Conservation (phyloP, 306 rosid genomes). For the Vigna trinervia region DNA sequence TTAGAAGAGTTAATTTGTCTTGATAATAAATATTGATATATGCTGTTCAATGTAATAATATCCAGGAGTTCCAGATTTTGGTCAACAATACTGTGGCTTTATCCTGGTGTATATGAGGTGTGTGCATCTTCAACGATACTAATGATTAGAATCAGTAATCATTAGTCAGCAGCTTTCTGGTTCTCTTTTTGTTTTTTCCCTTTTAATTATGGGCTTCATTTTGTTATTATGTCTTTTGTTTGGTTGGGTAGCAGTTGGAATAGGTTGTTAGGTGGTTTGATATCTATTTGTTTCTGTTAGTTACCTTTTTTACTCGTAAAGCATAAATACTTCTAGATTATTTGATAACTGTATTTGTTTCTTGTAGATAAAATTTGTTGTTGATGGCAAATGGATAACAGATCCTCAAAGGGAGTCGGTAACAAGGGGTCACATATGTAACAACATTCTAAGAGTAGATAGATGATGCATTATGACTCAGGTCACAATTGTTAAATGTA, state of each 20-base stretch:
- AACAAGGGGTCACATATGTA: conserved; percentile 66
- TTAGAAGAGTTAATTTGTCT: conserved; percentile 19
- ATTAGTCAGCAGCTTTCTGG: conserved; percentile 8
- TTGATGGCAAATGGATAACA: conserved; percentile 84
- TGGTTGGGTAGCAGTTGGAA: conserved; percentile 1
- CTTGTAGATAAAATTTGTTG: conserved; percentile 84
- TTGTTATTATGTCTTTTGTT: not conserved
- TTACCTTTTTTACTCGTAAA: conserved; percentile 22
- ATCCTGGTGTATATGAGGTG: conserved; percentile 97
- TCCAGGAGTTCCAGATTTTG: conserved; percentile 72
- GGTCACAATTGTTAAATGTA: conserved; percentile 38
- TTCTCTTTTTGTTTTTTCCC: not conserved
- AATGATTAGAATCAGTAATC: conserved; percentile 3
- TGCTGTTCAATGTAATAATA: conserved; percentile 42
- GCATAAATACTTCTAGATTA: conserved; percentile 1
- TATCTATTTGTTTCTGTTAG: conserved; percentile 19
- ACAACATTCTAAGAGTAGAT: conserved; percentile 82
- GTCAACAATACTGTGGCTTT: conserved; percentile 86
- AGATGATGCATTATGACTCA: conserved; percentile 48
- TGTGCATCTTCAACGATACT: conserved; percentile 43
- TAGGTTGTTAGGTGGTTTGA: not conserved
- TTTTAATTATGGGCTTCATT: not conserved
- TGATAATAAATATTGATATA: conserved; percentile 22
- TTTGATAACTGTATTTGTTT: conserved; percentile 37
- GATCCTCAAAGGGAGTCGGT: conserved; percentile 77